Percentiles rank a stretch among this genome's conserved stretches.
Evolutionary conservation across 371 early-diverging fungal species (phyloP).

Genomic region (Zychaea mexicana): DNA sequence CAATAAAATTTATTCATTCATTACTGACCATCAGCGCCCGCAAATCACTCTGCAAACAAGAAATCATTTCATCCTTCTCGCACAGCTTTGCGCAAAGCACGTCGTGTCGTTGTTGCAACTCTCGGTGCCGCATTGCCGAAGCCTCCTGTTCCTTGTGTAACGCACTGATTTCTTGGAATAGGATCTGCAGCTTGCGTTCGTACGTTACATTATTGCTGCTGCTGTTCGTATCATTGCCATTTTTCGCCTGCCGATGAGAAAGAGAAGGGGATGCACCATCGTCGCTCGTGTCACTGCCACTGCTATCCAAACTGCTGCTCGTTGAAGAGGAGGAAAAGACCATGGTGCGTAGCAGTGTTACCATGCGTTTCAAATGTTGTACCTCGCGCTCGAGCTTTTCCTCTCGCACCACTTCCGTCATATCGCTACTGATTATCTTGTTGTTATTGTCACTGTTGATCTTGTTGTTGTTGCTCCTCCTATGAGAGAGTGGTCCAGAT

Average conservation of each 20-base stretch:
- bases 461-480: too few species aligned
- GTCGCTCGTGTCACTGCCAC: background rate
- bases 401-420: background rate
- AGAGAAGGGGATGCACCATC: too few species aligned
- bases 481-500: too few species aligned
- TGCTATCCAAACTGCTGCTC: background rate
- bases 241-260: too few species aligned
- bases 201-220: background rate
- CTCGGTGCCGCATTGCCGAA: background rate
- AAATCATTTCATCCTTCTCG: background rate
- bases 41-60: slow-evolving; percentile 5
- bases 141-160: background rate
- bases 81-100: background rate
- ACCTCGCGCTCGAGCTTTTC: background rate
- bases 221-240: background rate
- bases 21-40: background rate
- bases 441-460: too few species aligned
- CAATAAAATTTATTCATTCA: background rate
- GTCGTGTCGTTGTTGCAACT: background rate
- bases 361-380: slow-evolving; percentile 4
- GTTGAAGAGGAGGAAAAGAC: background rate
- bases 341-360: background rate
- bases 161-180: slow-evolving; percentile 4
- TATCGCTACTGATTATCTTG: too few species aligned
- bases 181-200: slow-evolving; percentile 8